Base-by-base conservation (phyloP, 2,329 filamentous ascomycete species). In the Colletotrichum cordylinicola region DNA sequence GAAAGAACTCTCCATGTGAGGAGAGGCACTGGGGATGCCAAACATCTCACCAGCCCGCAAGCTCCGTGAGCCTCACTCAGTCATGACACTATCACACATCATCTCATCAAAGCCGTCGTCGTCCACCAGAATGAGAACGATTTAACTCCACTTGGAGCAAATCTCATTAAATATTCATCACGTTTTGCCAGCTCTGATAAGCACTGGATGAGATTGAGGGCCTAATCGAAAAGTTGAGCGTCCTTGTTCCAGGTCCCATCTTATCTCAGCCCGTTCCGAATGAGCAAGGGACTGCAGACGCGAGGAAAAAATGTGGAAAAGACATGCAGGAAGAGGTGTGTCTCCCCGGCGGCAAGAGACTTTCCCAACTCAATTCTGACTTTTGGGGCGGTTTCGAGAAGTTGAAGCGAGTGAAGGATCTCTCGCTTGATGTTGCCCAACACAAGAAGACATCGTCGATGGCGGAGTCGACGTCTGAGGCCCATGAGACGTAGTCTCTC, bases 141-240 rank as follows among this genome's bases (percentile, higher is more conserved):
- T 2, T 21, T n/a, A 21, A 21, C 43, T 52, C n/a, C 43, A 52
- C 43, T 52, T 6, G 21, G 43, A 52, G 43, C 43, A 52, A 1
- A 21, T 21, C 1, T 52, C 1, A 21, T 21, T 16, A 8, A 21
- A 4, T 4, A 21, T 4, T 13, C 10, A 8, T 52, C n/a, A 21
- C 43, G 10, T 21, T 21, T 52, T 21, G 43, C n/a, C 43, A 52
- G 18, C 6, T 21, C 13, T 21, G 0, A 2, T 13, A 1, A 8
- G 18, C n/a, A 21, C 18, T 0, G 43, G 8, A 52, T 52, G n/a
- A 21, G 43, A 52, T 13, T 21, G 43, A 21, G 43, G 4, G 1
- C 43, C 6, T 21, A 13, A 1, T 13, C 0, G 4, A 21, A n/a
- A 4, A 6, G 43, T 21, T 13, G 10, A 2, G n/a, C 0, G 43